These are phyloP conservation scores for Hippophae rhamnoides DNA, from an alignment of 306 rosid species.

Conservation along the genomic window DNA sequence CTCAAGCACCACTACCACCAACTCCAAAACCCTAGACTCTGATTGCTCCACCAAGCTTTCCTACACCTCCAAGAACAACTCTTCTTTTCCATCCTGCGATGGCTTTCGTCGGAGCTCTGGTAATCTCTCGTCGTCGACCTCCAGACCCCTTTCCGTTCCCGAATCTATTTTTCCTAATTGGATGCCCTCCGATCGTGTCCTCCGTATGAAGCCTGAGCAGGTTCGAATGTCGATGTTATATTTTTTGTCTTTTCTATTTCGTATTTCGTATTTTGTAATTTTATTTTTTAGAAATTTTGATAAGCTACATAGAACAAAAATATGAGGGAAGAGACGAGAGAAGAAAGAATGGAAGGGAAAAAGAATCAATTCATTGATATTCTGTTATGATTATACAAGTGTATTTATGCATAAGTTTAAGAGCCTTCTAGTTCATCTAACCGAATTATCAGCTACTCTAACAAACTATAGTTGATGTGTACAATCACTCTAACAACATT, in stretches of 20 bases:
- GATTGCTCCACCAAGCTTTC: constrained; percentile 40
- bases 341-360: no score
- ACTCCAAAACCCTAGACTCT: constrained; percentile 32
- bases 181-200: constrained; percentile 82
- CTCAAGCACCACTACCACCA: constrained; percentile 29
- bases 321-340: no score
- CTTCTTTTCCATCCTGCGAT: constrained; percentile 26
- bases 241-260: not conserved
- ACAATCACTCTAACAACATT: no score
- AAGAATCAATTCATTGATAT: no score
- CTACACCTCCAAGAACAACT: constrained; percentile 22
- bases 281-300: no score
- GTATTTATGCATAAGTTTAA: no score
- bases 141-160: constrained; percentile 26
- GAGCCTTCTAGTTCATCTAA: no score
- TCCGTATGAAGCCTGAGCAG: constrained; percentile 61
- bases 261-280: not conserved
- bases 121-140: constrained; percentile 13
- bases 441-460: no score
- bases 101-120: constrained; percentile 47
- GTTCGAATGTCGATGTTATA: constrained; percentile 14
- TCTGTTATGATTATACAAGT: no score
- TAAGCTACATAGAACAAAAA: no score
- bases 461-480: no score
- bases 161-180: constrained; percentile 47